phyloP scores from a whole-genome alignment of 805 yeast species.

The Phaffomyces opuntiae region DNA sequence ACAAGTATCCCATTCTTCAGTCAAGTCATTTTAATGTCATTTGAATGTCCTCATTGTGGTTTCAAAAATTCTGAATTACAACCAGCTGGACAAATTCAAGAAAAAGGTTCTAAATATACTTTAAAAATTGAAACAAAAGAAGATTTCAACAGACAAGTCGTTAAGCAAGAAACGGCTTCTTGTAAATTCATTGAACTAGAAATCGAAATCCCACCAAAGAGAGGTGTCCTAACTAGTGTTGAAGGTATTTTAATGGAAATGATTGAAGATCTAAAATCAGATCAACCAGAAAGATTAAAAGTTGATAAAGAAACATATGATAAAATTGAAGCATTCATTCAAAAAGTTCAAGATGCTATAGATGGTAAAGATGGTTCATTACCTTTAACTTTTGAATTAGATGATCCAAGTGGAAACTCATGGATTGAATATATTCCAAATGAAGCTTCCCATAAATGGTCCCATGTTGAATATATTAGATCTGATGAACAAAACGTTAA shows the following conservation, averaged over 20 bases:
- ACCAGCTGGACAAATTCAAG: constrained; percentile 90
- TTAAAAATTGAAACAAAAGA: constrained; percentile 58
- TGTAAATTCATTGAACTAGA: constrained; percentile 80
- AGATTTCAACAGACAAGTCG: constrained; percentile 86
- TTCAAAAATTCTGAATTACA: constrained; percentile 89
- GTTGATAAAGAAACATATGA: constrained; percentile 68
- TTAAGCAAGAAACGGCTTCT: constrained; percentile 81
- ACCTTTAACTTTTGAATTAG: constrained; percentile 73
- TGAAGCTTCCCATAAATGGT: constrained; percentile 86
- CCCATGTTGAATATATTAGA: constrained; percentile 72
- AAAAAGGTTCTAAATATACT: constrained; percentile 72
- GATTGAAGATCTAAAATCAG: constrained; percentile 70
- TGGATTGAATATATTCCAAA: constrained; percentile 90
- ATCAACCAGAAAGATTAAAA: constrained; percentile 73
- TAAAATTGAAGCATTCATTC: constrained; percentile 66
- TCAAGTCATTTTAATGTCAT: constrained; percentile 90
- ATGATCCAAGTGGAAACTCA: constrained; percentile 96
- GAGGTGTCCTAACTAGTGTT: constrained; percentile 87
- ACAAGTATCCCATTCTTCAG: constrained; percentile 89
- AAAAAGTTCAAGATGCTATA: constrained; percentile 50
- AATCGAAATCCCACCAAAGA: constrained; percentile 90
- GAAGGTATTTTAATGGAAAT: constrained; percentile 86
- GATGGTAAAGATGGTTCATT: constrained; percentile 60
- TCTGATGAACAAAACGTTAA: constrained; percentile 82
- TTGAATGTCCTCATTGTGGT: constrained; percentile 92